These are phyloP conservation scores for Suillus tomentosus DNA, from an alignment of 768 basidiomycete genomes.

Conservation along the genomic window DNA sequence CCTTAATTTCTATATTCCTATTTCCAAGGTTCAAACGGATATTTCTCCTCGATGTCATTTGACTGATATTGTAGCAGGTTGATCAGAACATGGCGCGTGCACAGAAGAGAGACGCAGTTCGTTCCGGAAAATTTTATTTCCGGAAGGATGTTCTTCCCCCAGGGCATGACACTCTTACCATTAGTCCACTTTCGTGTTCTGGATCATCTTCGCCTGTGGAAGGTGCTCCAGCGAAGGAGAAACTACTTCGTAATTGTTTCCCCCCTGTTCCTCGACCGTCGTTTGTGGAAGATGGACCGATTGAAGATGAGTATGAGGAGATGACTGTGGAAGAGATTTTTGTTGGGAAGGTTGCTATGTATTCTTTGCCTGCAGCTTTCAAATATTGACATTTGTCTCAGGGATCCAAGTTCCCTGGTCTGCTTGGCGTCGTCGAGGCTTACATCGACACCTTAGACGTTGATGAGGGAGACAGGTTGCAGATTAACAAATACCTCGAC, in stretches of 20 bases:
- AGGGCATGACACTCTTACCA: slow-evolving; percentile 37
- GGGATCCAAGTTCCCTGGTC: slow-evolving; percentile 72
- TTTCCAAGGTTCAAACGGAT: slow-evolving; percentile 72
- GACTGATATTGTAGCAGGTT: slow-evolving; percentile 54
- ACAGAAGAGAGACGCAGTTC: slow-evolving; percentile 79
- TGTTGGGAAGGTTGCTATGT: slow-evolving; percentile 74
- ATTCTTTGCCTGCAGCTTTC: slow-evolving; percentile 5
- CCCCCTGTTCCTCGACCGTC: slow-evolving; percentile 50
- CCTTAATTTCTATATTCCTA: slow-evolving; percentile 94
- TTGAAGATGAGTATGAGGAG: slow-evolving; percentile 88
- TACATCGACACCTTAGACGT: slow-evolving; percentile 89
- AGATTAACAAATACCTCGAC: slow-evolving; percentile 77
- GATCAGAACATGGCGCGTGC: slow-evolving; percentile 96
- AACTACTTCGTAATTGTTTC: slow-evolving; percentile 73
- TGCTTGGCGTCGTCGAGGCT: slow-evolving; percentile 76
- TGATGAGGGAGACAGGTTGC: slow-evolving; percentile 54
- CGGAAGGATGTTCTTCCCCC: slow-evolving; percentile 79
- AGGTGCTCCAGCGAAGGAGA: slow-evolving; percentile 51
- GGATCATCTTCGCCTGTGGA: slow-evolving; percentile 39
- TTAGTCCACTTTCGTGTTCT: slow-evolving; percentile 50
- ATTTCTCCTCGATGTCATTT: not conserved
- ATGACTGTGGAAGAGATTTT: slow-evolving; percentile 93
- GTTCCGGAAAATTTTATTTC: slow-evolving; percentile 83
- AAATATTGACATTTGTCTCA: slow-evolving; percentile 30
- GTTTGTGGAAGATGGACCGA: slow-evolving; percentile 50